phyloP scores from a whole-genome alignment of 257 asterid genomes.

The Forsythia viridissima region DNA sequence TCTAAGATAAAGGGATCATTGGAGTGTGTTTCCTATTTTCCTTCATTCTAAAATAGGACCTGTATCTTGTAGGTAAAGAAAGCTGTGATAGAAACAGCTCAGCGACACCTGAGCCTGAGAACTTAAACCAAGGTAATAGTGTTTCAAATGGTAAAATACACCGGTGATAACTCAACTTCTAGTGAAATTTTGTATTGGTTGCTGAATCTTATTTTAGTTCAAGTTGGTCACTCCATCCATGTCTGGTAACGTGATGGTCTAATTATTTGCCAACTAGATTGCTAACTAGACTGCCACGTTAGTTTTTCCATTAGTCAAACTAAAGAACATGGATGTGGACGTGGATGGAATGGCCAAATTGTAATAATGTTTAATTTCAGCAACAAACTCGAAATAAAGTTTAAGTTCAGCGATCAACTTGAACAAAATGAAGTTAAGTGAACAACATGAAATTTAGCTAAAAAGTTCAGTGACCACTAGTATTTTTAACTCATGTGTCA shows the following conservation, averaged over 20 bases:
- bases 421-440: neutral
- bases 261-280: no score
- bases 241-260: no score
- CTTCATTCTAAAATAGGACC: neutral
- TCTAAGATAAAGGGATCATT: no score
- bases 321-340: no score
- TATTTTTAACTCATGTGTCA: neutral
- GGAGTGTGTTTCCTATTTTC: neutral
- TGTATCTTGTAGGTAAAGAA: conserved; percentile 21
- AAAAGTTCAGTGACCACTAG: neutral
- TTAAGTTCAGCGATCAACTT: neutral
- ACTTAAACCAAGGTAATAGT: conserved; percentile 2
- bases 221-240: no score
- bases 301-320: no score
- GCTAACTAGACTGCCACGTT: no score
- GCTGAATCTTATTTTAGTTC: neutral
- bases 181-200: neutral
- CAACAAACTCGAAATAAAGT: neutral
- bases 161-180: neutral
- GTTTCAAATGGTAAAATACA: neutral
- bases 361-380: no score
- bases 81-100: neutral
- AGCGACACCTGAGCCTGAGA: conserved; percentile 19
- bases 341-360: no score
- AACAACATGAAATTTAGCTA: neutral